Evolutionary conservation across 108 stramenopile genomes (phyloP), one percentile per base, ranked within the genome.

Genomic region (Pseudonitzschia multistriata): DNA sequence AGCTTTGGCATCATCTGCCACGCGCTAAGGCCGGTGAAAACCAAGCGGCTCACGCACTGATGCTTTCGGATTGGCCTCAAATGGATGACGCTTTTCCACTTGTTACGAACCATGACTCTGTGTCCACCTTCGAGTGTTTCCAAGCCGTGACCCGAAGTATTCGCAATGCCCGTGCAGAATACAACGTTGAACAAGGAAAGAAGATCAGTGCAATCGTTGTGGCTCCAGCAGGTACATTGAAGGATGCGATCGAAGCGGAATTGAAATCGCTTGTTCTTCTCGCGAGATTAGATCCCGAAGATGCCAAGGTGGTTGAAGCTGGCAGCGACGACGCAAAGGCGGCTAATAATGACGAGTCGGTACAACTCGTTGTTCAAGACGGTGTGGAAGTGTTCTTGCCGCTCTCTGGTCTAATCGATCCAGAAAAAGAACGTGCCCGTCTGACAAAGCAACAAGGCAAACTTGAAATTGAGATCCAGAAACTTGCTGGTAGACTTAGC

Each of bases 1-100:
- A 93, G 65, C 78, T 98, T 13, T 98, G 97, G 97, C 99, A 98
- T 67, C 91, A 97, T 69, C 76, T 99, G 31, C 91, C 90, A n/a
- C 81, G 91, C 13, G 68, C 81, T 24, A 64, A 59, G 17, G 68
- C 71, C 14, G 61, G 77, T 7, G 74, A 80, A 13, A 77, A 84
- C 13, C 67, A 79, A 54, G 80, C 86, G 17, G 82, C 91, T 2
- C 82, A 92, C 60, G 73, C 94, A 10, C 71, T 96, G 34, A 93
- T 93, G 90, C 74, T 92, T 27, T 87, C 91, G 3, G 86, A 91
- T 67, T 96, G 91, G 90, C 94, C 94, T 11, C 90, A 91, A 74
- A 89, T 91, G 91, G 81, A 89, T 29, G 91, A 88, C 62, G 61
- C 54, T 19, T 15, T n/a, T 10, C 76, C 80, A 28, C 77, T 96